Evolutionary conservation across 345 rosid species (phyloP), one percentile per base, ranked within the genome.

Genomic region (Euphorbia peplus): DNA sequence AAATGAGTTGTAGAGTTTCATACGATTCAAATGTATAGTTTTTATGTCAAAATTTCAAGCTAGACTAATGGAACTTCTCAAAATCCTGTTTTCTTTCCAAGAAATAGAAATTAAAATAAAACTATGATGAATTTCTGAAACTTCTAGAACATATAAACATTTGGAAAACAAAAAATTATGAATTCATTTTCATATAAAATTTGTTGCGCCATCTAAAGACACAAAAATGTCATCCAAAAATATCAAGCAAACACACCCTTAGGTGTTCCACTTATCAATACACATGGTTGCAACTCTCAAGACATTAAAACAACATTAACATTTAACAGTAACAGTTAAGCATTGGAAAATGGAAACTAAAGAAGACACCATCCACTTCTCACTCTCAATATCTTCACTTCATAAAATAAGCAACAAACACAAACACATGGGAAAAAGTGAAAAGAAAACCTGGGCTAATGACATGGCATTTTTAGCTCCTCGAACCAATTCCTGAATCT

Each of bases 401-500:
- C 18, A 30, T 3, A 58, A 13, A 12, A 11, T 66, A 57, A 66
- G 53, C 8, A 30, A 16, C 4, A 56, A 51, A 30, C 35, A 67
- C 24, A 60, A 65, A 67, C 8, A 52, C 67, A 51, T 63, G 56
- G 64, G 44, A 37, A 72, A 68, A 22, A 22, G 70, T 22, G 52
- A 52, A 66, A 65, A 37, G 16, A 73, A 79, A 78, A 95, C 97
- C 98, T 95, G 98, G 74, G 98, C 99, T 44, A 95, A 83, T 53
- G 99, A 95, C 81, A 88, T 35, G 37, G 85, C 86, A 85, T 86
- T 77, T 53, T 69, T 80, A 16, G 83, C 78, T 75, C 88, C 93
- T 76, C 75, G 87, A 76, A 87, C 68, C 76, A 91, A n/a, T 72
- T 86, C 84, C 74, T 88, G 93, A 72, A 90, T 88, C 99, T 91